Evolutionary conservation across 208 protist genomes (phyloP).

Genomic region (Leishmania mexicana): DNA sequence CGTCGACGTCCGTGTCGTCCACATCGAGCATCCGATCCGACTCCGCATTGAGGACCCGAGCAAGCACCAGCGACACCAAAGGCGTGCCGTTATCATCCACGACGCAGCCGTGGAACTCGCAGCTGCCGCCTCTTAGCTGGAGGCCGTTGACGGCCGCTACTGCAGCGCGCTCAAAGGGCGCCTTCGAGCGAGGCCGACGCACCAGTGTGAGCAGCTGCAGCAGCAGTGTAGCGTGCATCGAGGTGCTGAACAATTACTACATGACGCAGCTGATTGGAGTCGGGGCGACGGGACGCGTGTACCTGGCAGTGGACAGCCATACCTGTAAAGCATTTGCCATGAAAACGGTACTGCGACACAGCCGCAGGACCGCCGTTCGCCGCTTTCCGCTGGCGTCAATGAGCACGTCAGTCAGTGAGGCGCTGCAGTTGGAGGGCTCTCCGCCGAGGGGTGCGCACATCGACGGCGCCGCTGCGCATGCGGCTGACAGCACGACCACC

Average conservation of each 20-base stretch:
- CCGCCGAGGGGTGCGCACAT: not conserved
- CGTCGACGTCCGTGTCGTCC: not conserved
- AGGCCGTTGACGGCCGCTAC: not conserved
- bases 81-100: conserved; percentile 7
- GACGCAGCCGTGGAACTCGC: conserved; percentile 4
- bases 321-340: conserved; percentile 44
- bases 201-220: conserved; percentile 25
- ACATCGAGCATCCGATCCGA: not conserved
- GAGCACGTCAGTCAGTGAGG: conserved; percentile 1
- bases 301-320: conserved; percentile 40
- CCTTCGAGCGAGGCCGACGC: conserved; percentile 22
- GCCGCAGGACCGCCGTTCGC: conserved; percentile 4
- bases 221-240: conserved; percentile 23
- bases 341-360: conserved; percentile 39
- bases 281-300: conserved; percentile 50
- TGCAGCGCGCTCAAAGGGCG: conserved; percentile 2
- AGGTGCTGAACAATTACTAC: conserved; percentile 74
- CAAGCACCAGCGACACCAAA: not conserved
- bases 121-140: conserved; percentile 7
- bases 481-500: too few relatives aligned
- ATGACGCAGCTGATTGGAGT: conserved; percentile 44
- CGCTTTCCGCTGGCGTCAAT: conserved; percentile 18
- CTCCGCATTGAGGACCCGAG: not conserved
- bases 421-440: not conserved
- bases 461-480: not conserved